phyloP scores from a whole-genome alignment of 257 asterid genomes.

The Catharanthus roseus region DNA sequence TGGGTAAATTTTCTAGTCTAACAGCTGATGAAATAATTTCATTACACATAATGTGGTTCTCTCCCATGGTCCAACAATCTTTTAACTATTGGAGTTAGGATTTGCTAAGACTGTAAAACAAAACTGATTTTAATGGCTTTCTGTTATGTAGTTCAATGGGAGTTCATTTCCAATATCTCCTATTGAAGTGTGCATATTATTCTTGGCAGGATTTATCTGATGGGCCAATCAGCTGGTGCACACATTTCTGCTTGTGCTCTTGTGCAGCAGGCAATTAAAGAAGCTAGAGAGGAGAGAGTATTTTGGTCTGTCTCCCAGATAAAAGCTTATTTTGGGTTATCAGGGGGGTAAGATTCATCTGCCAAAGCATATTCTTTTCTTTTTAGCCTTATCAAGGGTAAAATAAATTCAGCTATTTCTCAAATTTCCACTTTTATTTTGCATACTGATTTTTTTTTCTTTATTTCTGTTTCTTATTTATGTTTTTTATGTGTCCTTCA shows the following conservation, averaged over 20 bases:
- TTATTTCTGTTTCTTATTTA: background rate
- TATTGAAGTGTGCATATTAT: conserved; percentile 1
- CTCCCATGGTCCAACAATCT: background rate
- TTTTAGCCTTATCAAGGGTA: conserved; percentile 1
- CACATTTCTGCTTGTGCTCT: conserved; percentile 92
- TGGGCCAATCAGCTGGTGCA: conserved; percentile 99
- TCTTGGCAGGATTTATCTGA: conserved; percentile 65
- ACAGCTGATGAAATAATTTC: background rate
- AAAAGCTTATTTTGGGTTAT: conserved; percentile 92
- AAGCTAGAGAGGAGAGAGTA: conserved; percentile 62
- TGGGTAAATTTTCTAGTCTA: background rate
- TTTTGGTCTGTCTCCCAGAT: conserved; percentile 82
- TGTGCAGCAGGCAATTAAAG: conserved; percentile 75
- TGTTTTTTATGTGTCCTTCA: background rate
- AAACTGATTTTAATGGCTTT: background rate
- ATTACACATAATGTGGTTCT: background rate
- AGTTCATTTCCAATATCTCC: background rate
- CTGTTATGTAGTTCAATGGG: background rate
- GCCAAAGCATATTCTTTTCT: background rate
- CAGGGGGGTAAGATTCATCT: conserved; percentile 75
- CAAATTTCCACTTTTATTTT: background rate
- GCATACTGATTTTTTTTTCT: background rate
- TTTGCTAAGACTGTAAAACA: background rate
- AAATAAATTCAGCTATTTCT: background rate
- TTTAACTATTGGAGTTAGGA: background rate